Evolutionary conservation across 257 asterid species (phyloP).

Genomic region (Solanum verrucosum): DNA sequence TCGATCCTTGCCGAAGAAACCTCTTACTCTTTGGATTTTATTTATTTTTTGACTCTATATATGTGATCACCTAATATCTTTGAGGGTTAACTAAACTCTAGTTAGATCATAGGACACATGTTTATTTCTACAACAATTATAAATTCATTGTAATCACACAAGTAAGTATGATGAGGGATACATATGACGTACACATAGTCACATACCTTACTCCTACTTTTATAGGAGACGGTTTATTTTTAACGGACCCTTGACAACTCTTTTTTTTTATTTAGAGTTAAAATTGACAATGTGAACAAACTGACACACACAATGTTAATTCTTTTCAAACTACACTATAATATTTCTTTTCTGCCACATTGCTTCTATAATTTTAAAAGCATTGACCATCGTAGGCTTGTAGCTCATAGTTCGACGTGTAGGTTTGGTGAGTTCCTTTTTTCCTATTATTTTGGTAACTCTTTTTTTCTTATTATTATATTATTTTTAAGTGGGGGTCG

Average conservation of each 20-base stretch:
- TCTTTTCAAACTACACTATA: neutral
- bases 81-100: neutral
- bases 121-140: no score
- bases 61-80: neutral
- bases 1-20: neutral
- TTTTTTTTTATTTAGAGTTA: neutral
- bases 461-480: neutral
- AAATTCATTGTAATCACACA: no score
- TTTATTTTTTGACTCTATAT: neutral
- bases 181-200: no score
- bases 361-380: neutral
- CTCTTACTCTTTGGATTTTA: neutral
- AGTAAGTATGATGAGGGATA: no score
- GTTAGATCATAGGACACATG: neutral
- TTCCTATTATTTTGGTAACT: neutral
- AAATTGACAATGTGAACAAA: neutral
- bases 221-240: neutral
- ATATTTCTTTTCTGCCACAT: neutral
- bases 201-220: no score
- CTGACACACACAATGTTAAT: no score
- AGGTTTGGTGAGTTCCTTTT: neutral
- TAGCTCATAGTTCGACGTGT: neutral
- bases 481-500: neutral
- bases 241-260: neutral
- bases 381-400: neutral